Evolutionary conservation across 1,284 basidiomycete genomes (phyloP).

Genomic region (Porogramme epimiltina): DNA sequence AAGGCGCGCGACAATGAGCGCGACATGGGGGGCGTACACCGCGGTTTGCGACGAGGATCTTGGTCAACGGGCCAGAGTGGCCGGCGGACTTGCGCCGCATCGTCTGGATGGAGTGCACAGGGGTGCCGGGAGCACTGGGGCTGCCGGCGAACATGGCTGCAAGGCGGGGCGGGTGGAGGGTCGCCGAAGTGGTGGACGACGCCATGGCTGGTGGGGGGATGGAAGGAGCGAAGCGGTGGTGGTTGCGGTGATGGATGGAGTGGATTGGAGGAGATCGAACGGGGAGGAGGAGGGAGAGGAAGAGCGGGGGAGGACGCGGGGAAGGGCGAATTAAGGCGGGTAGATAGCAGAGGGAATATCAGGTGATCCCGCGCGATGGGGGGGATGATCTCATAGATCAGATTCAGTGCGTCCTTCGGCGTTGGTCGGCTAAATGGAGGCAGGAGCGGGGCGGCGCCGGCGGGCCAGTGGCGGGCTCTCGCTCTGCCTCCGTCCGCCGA

Average conservation of each 20-base stretch:
- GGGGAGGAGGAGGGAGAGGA: constrained; percentile 11
- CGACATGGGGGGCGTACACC: constrained; percentile 64
- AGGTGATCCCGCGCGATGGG: constrained; percentile 13
- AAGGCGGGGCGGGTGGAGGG: constrained; percentile 73
- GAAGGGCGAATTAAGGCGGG: constrained; percentile 13
- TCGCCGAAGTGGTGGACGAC: constrained; percentile 33
- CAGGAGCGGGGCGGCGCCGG: constrained; percentile 6
- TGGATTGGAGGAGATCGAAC: constrained; percentile 15
- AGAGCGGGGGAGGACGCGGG: constrained; percentile 7
- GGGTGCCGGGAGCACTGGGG: constrained; percentile 78
- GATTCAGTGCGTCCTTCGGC: constrained; percentile 6
- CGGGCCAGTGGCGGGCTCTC: too few species aligned
- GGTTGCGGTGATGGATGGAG: background rate
- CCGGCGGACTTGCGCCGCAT: constrained; percentile 92
- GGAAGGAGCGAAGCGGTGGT: background rate
- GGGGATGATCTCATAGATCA: constrained; percentile 20
- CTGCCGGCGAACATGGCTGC: constrained; percentile 69
- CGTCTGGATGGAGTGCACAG: constrained; percentile 86
- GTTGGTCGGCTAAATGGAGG: constrained; percentile 9
- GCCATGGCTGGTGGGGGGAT: constrained; percentile 11
- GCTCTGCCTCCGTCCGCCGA: too few species aligned
- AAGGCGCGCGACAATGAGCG: background rate
- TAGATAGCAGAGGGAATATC: constrained; percentile 21
- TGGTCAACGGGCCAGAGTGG: constrained; percentile 87
- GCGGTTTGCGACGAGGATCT: constrained; percentile 95